Conservation (phyloP, 768 basidiomycete genomes). For the Crepidotus variabilis region DNA sequence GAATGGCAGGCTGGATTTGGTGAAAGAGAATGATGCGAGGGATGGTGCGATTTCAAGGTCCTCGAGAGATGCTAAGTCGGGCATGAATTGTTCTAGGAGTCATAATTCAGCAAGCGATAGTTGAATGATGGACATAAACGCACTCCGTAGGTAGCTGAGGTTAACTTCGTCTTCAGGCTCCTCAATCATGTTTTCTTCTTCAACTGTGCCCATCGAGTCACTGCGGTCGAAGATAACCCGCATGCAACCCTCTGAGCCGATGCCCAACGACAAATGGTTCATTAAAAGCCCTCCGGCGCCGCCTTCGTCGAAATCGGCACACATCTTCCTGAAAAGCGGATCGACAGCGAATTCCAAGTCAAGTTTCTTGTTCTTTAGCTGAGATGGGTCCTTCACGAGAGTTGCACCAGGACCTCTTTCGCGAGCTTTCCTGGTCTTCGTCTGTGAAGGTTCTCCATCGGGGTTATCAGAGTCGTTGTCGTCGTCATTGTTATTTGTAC, state of each 20-base stretch:
- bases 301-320: slow-evolving; percentile 97
- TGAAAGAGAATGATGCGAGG: slow-evolving; percentile 78
- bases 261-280: slow-evolving; percentile 86
- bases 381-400: slow-evolving; percentile 79
- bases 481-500: slow-evolving; percentile 46
- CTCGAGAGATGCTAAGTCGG: slow-evolving; percentile 59
- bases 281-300: slow-evolving; percentile 94
- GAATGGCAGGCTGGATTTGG: slow-evolving; percentile 56
- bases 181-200: slow-evolving; percentile 72
- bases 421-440: slow-evolving; percentile 62
- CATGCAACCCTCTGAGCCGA: slow-evolving; percentile 76
- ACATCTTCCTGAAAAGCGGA: slow-evolving; percentile 96
- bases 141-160: slow-evolving; percentile 58
- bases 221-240: slow-evolving; percentile 96
- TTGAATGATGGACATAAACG: slow-evolving; percentile 16
- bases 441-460: slow-evolving; percentile 58
- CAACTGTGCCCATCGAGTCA: slow-evolving; percentile 77
- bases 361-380: slow-evolving; percentile 86
- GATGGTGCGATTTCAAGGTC: slow-evolving; percentile 78
- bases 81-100: slow-evolving; percentile 63
- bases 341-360: slow-evolving; percentile 97
- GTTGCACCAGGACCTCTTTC: slow-evolving; percentile 67
- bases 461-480: slow-evolving; percentile 67
- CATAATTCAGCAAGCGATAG: slow-evolving; percentile 5
- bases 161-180: slow-evolving; percentile 72